Evolutionary conservation across 2,329 filamentous ascomycete genomes (phyloP), one percentile per base, ranked within the genome.

Genomic region (Talaromyces sp.): DNA sequence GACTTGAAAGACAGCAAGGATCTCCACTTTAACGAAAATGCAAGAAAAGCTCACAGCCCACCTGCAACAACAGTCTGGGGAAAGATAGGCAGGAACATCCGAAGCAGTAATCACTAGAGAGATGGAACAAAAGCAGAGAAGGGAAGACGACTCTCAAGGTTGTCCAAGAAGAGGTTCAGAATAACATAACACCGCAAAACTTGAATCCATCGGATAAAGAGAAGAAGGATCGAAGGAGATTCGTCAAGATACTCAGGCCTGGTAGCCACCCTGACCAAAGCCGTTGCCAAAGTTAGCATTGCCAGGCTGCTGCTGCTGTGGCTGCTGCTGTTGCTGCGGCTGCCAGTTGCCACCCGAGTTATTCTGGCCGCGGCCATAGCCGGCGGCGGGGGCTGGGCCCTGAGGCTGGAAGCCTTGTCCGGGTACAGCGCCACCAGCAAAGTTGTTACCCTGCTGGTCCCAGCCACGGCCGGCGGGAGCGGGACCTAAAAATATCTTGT

Each of bases 311-410:
- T 82, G 81, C 11, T 24, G 43, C 11, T 46, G 43, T 19, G 21
- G 43, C 21, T 19, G 43, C n/a, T 24, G 43, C 19, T 46, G 43
- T 46, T 19, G 43, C 8, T 24, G 19, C 8, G 29, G 48, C 62
- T 78, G 79, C 80, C 83, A 84, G 69, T 81, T 80, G 64, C 74
- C 71, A 58, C 75, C 75, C 66, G 81, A 79, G 59, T 79, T 76
- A 64, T 82, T 82, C 64, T 82, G 82, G 65, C 90, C 91, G 72
- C 91, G 90, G 64, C 90, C 91, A 71, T 92, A 96, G 63, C 91
- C 91, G 68, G 90, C 91, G 67, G 90, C 89, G 72, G 88, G 94
- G 66, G 79, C 81, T 84, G 88, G 65, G 81, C 87, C 70, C 83
- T 88, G 27, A 6, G 27, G 27, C 27, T 29, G 83, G 69, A 87